Base-by-base conservation (phyloP, 352 stramenopile species). In the Halophytophthora polymorphica region DNA sequence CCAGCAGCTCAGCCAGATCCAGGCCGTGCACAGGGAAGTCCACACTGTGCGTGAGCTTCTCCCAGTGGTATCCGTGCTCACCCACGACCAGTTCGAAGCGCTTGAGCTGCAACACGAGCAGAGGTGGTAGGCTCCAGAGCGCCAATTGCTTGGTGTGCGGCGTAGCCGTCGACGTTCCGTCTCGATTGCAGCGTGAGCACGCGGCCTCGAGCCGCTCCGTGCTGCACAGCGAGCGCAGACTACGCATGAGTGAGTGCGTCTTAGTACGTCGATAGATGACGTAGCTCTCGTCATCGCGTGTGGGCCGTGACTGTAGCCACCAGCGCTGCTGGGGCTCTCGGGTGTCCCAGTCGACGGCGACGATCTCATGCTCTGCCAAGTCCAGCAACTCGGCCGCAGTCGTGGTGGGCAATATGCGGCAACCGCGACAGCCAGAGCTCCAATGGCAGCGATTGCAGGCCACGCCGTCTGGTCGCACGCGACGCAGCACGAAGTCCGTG, bases 21-120 rank as follows among this genome's bases (percentile, higher is more conserved):
- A 98, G 79, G 39, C 72, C 68, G 35, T 96, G 67, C 2, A 98
- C 52, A 8, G 90, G 86, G 50, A 98, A 98, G 12, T 91, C 71
- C n/a, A 99, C 90, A 21, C 85, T 75, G 45, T 97, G 64, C 75
- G 58, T 91, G 70, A 76, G 97, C 58, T 78, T 98, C 37, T 56
- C 51, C 65, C 65, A 84, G 8, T 58, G 49, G 39, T 97, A 79
- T 2, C 57, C 44, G 22, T 48, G 50, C 14, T 61, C 38, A 17
- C 2, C 38, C 5, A 60, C 56, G 1, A 46, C 41, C 6, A 82
- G 53, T 40, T 86, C 66, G 45, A 89, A 89, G 3, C 75, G 70
- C 67, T 89, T 84, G 48, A 89, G 71, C 48, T 89, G 78, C 21
- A 89, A 54, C 7, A 84, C 66, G 1, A 89, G 61, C 17, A 87